Evolutionary conservation across 176 grass and related monocot species (phyloP).

Genomic region (Eragrostis curvula): DNA sequence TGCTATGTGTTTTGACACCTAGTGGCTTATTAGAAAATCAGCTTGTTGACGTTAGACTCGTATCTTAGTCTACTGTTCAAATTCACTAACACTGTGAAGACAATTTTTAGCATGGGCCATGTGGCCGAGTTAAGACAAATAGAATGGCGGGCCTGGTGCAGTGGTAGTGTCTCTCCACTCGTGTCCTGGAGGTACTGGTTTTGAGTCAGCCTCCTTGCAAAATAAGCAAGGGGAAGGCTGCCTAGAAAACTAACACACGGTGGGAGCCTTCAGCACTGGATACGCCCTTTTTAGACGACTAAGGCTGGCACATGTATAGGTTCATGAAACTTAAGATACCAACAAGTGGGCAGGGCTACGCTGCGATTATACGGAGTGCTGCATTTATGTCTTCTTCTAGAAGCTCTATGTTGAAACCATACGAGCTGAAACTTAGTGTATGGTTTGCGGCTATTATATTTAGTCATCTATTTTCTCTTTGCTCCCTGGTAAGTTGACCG

Average conservation of each 20-base stretch:
- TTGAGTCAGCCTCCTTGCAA: too few relatives aligned
- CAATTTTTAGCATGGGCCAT: not conserved
- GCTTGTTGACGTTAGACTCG: not conserved
- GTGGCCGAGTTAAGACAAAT: not conserved
- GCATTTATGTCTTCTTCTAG: slow-evolving; percentile 1
- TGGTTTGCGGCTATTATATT: not conserved
- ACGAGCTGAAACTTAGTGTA: slow-evolving; percentile 12
- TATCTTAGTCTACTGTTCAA: slow-evolving; percentile 22
- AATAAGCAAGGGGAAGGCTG: too few relatives aligned
- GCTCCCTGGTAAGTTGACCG: slow-evolving; percentile 24
- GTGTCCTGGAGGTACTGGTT: too few relatives aligned
- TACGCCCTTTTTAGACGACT: not conserved
- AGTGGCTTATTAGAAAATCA: slow-evolving; percentile 5
- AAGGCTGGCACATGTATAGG: slow-evolving; percentile 14
- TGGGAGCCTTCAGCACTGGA: too few relatives aligned
- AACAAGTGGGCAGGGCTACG: not conserved
- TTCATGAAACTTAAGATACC: not conserved
- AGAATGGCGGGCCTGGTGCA: too few relatives aligned
- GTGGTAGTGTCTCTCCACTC: too few relatives aligned
- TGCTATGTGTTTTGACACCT: not conserved
- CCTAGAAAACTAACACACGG: too few relatives aligned
- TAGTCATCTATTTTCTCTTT: slow-evolving; percentile 22
- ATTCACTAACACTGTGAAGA: not conserved
- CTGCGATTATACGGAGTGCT: slow-evolving; percentile 6
- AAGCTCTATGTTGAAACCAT: slow-evolving; percentile 32